Evolutionary conservation across 192 early-diverging fungal genomes (phyloP).

Genomic region (Coemansia sp.): DNA sequence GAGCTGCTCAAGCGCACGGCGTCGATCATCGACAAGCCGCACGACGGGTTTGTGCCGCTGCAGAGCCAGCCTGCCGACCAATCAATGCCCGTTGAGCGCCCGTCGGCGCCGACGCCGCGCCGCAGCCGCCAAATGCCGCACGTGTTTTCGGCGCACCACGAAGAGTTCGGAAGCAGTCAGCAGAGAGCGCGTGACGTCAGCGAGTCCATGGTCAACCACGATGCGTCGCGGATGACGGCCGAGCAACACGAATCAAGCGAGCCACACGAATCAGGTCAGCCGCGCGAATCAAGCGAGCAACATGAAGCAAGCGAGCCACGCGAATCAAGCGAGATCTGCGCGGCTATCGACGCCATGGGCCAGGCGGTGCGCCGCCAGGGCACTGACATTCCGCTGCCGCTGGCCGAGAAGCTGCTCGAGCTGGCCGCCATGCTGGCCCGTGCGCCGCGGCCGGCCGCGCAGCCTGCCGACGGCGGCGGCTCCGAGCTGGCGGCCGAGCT

Average conservation of each 20-base stretch:
- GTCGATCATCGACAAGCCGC: slow-evolving; percentile 1
- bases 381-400: slow-evolving; percentile 12
- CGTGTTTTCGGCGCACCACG: neutral
- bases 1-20: slow-evolving; percentile 27
- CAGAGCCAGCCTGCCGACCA: neutral
- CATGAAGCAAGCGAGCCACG: neutral
- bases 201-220: slow-evolving; percentile 6
- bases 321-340: neutral
- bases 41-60: neutral
- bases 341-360: neutral
- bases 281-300: too few relatives aligned
- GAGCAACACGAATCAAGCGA: neutral
- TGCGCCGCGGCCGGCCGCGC: neutral
- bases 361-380: neutral
- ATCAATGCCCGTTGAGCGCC: slow-evolving; percentile 8
- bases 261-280: neutral
- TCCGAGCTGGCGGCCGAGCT: slow-evolving; percentile 13
- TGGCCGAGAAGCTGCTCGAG: slow-evolving; percentile 33
- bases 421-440: slow-evolving; percentile 14
- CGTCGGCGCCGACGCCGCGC: slow-evolving; percentile 41
- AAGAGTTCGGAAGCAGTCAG: slow-evolving; percentile 7
- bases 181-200: neutral
- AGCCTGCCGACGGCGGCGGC: neutral
- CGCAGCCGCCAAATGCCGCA: slow-evolving; percentile 15
- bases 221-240: neutral